Evolutionary conservation across 352 stramenopile species (phyloP).

Genomic region (Thraustotheca clavata): DNA sequence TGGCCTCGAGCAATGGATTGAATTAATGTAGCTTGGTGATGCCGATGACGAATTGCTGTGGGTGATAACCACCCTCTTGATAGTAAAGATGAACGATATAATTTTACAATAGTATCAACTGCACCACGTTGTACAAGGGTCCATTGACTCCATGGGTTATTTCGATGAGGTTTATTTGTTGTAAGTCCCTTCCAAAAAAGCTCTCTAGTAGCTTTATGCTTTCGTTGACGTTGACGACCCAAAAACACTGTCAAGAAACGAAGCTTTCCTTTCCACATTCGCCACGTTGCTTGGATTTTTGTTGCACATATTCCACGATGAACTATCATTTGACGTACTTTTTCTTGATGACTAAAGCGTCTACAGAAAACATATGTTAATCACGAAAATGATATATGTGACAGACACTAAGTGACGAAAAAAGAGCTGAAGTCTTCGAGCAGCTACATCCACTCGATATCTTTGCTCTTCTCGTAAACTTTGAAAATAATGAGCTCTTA

Average conservation of each 20-base stretch:
- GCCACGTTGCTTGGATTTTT: constrained; percentile 62
- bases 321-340: constrained; percentile 32
- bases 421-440: constrained; percentile 56
- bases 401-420: constrained; percentile 69
- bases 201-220: constrained; percentile 30
- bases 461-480: constrained; percentile 27
- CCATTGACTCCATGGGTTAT: constrained; percentile 16
- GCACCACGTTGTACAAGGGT: constrained; percentile 49
- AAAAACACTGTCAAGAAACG: constrained; percentile 32
- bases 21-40: constrained; percentile 40
- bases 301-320: constrained; percentile 33
- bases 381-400: constrained; percentile 4
- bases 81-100: constrained; percentile 40
- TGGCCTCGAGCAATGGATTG: constrained; percentile 50
- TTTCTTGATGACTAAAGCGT: constrained; percentile 26
- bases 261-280: constrained; percentile 67
- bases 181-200: constrained; percentile 22
- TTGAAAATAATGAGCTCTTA: constrained; percentile 27
- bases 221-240: constrained; percentile 29
- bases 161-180: constrained; percentile 3
- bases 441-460: constrained; percentile 33
- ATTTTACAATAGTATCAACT: constrained; percentile 32
- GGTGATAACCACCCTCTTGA: constrained; percentile 51
- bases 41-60: constrained; percentile 33
- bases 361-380: background rate